Base-by-base conservation (phyloP, 805 yeast genomes). In the Clavispora asparagi region DNA sequence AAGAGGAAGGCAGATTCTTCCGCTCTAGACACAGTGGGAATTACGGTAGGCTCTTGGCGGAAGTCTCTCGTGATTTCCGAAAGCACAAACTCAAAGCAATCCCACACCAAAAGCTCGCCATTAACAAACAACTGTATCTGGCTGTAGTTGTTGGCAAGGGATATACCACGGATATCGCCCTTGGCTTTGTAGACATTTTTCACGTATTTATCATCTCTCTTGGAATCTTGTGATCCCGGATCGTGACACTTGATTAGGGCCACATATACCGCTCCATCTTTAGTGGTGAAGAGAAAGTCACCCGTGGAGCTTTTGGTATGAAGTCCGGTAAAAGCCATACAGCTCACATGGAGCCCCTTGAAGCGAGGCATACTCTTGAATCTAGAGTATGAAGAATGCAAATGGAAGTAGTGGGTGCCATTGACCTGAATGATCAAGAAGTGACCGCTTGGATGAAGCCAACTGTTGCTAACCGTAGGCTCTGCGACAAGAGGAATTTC, bases 281-380 rank as follows among this genome's bases (percentile, higher is more conserved):
- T 40, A 2, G 72, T 63, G 6, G 61, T 57, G 10, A 63, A 33
- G 11, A 71, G 47, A 39, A 69, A 61, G 27, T 66, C 70, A 0
- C 65, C 68, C 3, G 73, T 60, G 6, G 55, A 42, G 10, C 40
- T 45, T n/a, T 41, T 33, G 25, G 44, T 40, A 7, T 32, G 40
- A 14, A 43, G 28, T 7, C 30, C 46, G 26, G 45, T 9, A 7
- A 70, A 64, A 2, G 55, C 57, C 26, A 71, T 48, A 19, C 49
- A 49, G 13, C 44, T 23, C 63, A 73, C 59, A 55, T 67, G 62
- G 12, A 71, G 45, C 7, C 78, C 77, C 48, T 73, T 77, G 46
- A 83, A 59, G 46, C 79, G 75, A 8, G 71, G 51, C 28, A 84
- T 60, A 13, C 60, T 59, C 47, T 73, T 73, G 51, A 74, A 71